Evolutionary conservation across 2,329 filamentous ascomycete genomes (phyloP).

Genomic region (Aspergillus puulaauensis): DNA sequence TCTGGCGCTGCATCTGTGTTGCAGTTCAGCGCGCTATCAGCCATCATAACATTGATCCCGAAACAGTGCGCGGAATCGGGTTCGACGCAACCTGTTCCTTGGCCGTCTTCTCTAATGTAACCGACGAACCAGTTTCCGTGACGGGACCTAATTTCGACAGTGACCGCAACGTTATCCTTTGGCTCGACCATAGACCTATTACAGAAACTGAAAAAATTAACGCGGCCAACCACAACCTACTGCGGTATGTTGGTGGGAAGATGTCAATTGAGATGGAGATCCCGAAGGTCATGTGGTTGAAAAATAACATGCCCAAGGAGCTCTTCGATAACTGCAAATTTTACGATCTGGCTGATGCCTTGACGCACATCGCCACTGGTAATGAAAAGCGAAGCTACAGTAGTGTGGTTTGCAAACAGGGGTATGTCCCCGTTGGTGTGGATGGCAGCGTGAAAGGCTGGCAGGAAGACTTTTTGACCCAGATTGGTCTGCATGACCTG

Average conservation of each 20-base stretch:
- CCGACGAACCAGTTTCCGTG: slow-evolving; percentile 86
- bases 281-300: slow-evolving; percentile 96
- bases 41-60: slow-evolving; percentile 75
- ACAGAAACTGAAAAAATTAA: slow-evolving; percentile 94
- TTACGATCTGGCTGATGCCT: slow-evolving; percentile 87
- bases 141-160: slow-evolving; percentile 85
- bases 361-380: slow-evolving; percentile 92
- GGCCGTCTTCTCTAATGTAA: slow-evolving; percentile 83
- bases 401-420: slow-evolving; percentile 96
- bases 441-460: slow-evolving; percentile 97
- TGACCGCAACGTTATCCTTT: slow-evolving; percentile 92
- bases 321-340: slow-evolving; percentile 93
- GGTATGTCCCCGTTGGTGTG: slow-evolving; percentile 92
- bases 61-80: slow-evolving; percentile 81
- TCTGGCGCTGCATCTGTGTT: slow-evolving; percentile 91
- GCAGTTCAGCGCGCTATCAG: slow-evolving; percentile 80
- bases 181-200: slow-evolving; percentile 92
- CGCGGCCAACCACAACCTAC: slow-evolving; percentile 82
- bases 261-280: slow-evolving; percentile 99
- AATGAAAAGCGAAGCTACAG: slow-evolving; percentile 91
- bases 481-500: slow-evolving; percentile 84
- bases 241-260: slow-evolving; percentile 93
- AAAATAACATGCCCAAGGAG: slow-evolving; percentile 94
- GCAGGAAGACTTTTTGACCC: slow-evolving; percentile 89
- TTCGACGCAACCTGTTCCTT: slow-evolving; percentile 99